phyloP scores from a whole-genome alignment of 768 basidiomycete species.

The Tubosaeta sp. region DNA sequence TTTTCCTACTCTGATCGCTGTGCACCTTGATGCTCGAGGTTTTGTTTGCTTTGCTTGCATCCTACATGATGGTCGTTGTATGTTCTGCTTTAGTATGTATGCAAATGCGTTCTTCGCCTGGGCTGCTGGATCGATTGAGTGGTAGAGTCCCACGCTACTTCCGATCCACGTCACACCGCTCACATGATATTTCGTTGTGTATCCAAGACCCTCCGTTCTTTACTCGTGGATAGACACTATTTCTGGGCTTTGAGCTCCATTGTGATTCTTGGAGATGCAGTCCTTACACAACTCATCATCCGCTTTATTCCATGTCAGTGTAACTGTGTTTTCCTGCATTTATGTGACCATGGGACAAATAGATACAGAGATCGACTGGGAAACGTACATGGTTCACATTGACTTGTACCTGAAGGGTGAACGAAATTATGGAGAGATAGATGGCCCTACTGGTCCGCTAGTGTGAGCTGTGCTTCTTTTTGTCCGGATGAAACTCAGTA shows the following conservation, averaged over 20 bases:
- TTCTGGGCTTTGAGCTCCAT: constrained; percentile 67
- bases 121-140: background rate
- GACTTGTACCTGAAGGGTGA: constrained; percentile 76
- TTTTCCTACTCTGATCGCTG: constrained; percentile 6
- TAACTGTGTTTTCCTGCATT: constrained; percentile 4
- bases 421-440: constrained; percentile 73
- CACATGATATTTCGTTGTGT: constrained; percentile 1
- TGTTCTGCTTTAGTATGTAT: constrained; percentile 13
- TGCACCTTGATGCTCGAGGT: background rate
- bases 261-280: constrained; percentile 68
- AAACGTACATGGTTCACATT: constrained; percentile 91
- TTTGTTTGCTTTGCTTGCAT: constrained; percentile 11
- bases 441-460: constrained; percentile 88
- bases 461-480: constrained; percentile 53
- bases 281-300: constrained; percentile 78
- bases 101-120: constrained; percentile 2
- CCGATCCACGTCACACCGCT: background rate
- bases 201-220: constrained; percentile 7
- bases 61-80: constrained; percentile 4
- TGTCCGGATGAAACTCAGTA: background rate
- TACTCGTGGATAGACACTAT: constrained; percentile 49
- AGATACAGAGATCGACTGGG: constrained; percentile 99
- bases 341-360: constrained; percentile 20
- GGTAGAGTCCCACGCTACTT: background rate
- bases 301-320: constrained; percentile 76